Percentiles rank a stretch among this genome's conserved stretches.
Evolutionary conservation across 2,329 filamentous ascomycete species (phyloP).

Genomic region (Xylariaceae sp.): DNA sequence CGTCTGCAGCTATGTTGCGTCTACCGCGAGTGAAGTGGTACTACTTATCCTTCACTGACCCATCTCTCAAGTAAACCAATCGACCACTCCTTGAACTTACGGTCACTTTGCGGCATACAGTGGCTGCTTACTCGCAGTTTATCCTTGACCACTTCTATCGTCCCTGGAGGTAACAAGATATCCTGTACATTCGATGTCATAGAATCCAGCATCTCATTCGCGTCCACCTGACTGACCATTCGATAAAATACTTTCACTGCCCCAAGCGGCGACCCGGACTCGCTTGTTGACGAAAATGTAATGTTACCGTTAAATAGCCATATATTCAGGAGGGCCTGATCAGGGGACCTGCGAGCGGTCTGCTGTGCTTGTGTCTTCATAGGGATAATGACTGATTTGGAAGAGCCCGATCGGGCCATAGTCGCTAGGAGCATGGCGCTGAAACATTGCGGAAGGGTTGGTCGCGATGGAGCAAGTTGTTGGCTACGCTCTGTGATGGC

Average conservation of each 20-base stretch:
- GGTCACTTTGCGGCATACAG: constrained; percentile 51
- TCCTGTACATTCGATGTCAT: constrained; percentile 56
- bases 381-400: constrained; percentile 51
- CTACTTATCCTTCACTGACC: constrained; percentile 13
- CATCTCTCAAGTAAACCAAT: constrained; percentile 60
- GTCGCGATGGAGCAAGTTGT: constrained; percentile 19
- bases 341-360: neutral
- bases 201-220: constrained; percentile 44
- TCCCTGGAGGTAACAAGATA: constrained; percentile 46
- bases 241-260: constrained; percentile 54
- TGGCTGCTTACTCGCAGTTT: constrained; percentile 44
- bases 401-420: constrained; percentile 52
- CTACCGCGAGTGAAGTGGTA: too few species aligned
- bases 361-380: constrained; percentile 16
- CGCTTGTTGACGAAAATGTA: constrained; percentile 42
- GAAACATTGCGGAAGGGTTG: constrained; percentile 46
- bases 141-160: constrained; percentile 41
- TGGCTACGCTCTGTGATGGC: constrained; percentile 30
- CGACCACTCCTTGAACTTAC: constrained; percentile 61
- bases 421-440: constrained; percentile 49
- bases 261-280: constrained; percentile 21
- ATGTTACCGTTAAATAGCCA: constrained; percentile 57
- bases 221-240: constrained; percentile 37
- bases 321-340: constrained; percentile 36
- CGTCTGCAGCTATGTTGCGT: too few species aligned